Conservation (phyloP, 2,329 filamentous ascomycete genomes). For the Diaporthe citriasiana region DNA sequence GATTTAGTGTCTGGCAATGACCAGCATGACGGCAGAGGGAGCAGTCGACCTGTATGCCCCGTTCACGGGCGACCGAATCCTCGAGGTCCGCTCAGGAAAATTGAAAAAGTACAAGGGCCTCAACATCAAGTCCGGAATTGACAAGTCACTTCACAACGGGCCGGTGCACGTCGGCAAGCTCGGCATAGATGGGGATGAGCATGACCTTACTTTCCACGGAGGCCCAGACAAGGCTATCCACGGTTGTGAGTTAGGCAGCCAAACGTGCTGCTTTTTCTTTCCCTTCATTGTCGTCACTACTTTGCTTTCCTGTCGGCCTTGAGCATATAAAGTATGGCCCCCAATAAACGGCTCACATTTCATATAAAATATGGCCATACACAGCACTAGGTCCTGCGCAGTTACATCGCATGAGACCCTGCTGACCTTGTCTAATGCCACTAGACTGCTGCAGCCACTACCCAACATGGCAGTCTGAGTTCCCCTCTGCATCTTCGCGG, state of each 20-base stretch:
- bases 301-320: too few species aligned
- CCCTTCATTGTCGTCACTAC: background rate
- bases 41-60: slow-evolving; percentile 58
- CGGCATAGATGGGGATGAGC: slow-evolving; percentile 72
- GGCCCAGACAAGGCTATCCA: slow-evolving; percentile 75
- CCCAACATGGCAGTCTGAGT: slow-evolving; percentile 64
- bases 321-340: background rate
- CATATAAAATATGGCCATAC: background rate
- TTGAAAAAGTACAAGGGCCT: slow-evolving; percentile 69
- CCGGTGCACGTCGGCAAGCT: slow-evolving; percentile 61
- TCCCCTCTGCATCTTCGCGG: slow-evolving; percentile 63
- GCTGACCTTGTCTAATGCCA: background rate
- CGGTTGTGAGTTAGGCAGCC: slow-evolving; percentile 58
- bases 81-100: slow-evolving; percentile 69
- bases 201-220: slow-evolving; percentile 73
- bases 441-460: slow-evolving; percentile 74
- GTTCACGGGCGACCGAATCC: slow-evolving; percentile 63
- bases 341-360: background rate
- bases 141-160: slow-evolving; percentile 62
- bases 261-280: background rate
- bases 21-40: slow-evolving; percentile 30
- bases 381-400: background rate
- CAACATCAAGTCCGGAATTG: slow-evolving; percentile 68
- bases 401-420: slow-evolving; percentile 2
- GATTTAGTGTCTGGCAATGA: background rate